Base-by-base conservation (phyloP, 192 early-diverging fungal genomes). In the Mortierella claussenii region DNA sequence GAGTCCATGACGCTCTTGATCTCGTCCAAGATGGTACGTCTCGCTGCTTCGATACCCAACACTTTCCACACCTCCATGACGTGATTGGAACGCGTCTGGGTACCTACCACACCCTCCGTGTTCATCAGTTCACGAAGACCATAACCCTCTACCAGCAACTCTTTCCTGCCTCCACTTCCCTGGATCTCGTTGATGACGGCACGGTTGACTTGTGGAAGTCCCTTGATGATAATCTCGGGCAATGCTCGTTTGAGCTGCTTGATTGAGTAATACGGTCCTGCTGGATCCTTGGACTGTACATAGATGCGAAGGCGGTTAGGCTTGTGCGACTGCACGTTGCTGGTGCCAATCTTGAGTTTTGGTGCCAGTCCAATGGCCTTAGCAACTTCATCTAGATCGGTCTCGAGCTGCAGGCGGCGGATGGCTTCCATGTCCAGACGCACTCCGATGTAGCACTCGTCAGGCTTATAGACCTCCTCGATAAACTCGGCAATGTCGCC, bases 31-130 rank as follows among this genome's bases (percentile, higher is more conserved):
- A 97, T 98, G 23, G 93, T 95, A 23, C 84, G 81, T 64, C 94
- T 83, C 7, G 97, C 96, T 5, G 98, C 96, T 68, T 99, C 97
- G 69, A 99, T 98, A 50, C 98, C 98, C 32, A 99, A 83, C 28
- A 92, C 92, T 65, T 91, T 84, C 57, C 87, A 82, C 17, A 94
- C 90, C 80, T 99, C 98, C 83, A 98, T 91, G 52, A 96, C 93
- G 73, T 97, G 91, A 82, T 98, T 99, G 32, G 91, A 94, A 12
- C 83, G 89, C 1, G 94, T 93, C 37, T 88, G 66, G 18, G 82
- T 76, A 20, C 94, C 96, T 53, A 93, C 85, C 45, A 98, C 86
- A 60, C 97, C 97, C 59, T 98, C 95, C 27, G 92, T 95, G 31
- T 89, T 96, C 97, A 99, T 99, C 13, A 97, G 89, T 40, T 97